A percentile compares a stretch with the other conserved stretches of the same genome.
These are phyloP conservation scores for Theobroma grandiflorum DNA, from an alignment of 441 rosid genomes.

Conservation along the genomic window DNA sequence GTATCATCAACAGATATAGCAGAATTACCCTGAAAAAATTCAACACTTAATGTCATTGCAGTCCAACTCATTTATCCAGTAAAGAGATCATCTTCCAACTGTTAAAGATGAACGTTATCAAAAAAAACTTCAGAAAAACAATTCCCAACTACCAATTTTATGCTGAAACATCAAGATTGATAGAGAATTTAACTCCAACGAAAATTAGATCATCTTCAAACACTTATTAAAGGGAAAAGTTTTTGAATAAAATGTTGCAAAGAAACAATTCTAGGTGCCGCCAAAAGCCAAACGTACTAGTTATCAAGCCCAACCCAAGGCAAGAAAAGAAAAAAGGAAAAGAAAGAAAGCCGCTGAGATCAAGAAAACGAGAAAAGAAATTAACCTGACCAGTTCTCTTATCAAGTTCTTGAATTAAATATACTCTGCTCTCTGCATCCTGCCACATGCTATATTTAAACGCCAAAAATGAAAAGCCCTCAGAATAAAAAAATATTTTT, in stretches of 20 bases:
- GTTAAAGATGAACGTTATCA: background rate
- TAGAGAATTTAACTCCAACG: background rate
- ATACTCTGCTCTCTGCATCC: constrained; percentile 57
- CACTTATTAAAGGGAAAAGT: background rate
- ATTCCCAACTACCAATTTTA: background rate
- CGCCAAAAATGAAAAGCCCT: background rate
- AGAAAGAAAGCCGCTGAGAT: background rate
- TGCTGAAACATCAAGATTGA: background rate
- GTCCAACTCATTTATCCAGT: constrained; percentile 10
- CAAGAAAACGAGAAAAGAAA: background rate
- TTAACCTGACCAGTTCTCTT: constrained; percentile 51
- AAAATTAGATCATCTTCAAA: background rate
- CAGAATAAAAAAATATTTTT: background rate
- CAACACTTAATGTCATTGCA: background rate
- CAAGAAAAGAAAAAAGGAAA: background rate
- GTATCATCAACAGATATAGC: constrained; percentile 63
- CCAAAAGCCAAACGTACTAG: background rate
- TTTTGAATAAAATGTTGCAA: background rate
- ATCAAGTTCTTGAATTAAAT: constrained; percentile 53
- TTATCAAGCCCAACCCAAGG: background rate
- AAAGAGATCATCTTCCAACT: constrained; percentile 6
- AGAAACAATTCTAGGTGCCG: background rate
- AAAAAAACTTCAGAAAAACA: background rate
- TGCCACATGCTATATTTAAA: constrained; percentile 54
- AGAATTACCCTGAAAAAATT: constrained; percentile 50